phyloP scores from a whole-genome alignment of 306 rosid genomes.

The Alnus rubra region DNA sequence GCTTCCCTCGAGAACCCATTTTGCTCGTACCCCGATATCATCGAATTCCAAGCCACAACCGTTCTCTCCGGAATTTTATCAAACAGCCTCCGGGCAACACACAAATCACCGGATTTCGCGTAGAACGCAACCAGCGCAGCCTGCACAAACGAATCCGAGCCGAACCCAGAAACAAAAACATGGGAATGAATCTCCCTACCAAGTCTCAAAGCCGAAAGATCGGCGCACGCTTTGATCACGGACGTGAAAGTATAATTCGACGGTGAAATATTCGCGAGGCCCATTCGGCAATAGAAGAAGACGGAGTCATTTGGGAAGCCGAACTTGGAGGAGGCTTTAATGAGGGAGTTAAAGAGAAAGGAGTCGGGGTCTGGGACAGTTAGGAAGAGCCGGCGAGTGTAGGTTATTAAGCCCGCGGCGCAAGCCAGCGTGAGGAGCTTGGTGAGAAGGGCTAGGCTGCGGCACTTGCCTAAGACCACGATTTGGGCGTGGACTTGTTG shows the following conservation, averaged over 20 bases:
- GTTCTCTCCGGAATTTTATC: constrained; percentile 62
- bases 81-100: constrained; percentile 53
- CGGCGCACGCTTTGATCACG: constrained; percentile 85
- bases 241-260: constrained; percentile 80
- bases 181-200: constrained; percentile 65
- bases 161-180: constrained; percentile 56
- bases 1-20: constrained; percentile 68
- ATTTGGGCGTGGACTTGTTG: constrained; percentile 76
- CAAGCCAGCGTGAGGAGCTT: constrained; percentile 71
- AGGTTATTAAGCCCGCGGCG: constrained; percentile 69
- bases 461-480: constrained; percentile 61
- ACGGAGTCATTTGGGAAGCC: constrained; percentile 61
- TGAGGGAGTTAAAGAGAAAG: constrained; percentile 66
- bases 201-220: constrained; percentile 47
- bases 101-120: constrained; percentile 50
- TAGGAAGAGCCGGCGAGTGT: constrained; percentile 57
- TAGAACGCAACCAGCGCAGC: constrained; percentile 58
- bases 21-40: constrained; percentile 82
- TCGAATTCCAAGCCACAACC: constrained; percentile 82
- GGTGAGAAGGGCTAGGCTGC: constrained; percentile 67
- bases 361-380: constrained; percentile 61
- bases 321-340: constrained; percentile 60
- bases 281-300: constrained; percentile 66
- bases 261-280: constrained; percentile 39
- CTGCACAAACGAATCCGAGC: constrained; percentile 67